Conservation (phyloP, 495 filamentous ascomycete species). For the Oidiodendron maius region DNA sequence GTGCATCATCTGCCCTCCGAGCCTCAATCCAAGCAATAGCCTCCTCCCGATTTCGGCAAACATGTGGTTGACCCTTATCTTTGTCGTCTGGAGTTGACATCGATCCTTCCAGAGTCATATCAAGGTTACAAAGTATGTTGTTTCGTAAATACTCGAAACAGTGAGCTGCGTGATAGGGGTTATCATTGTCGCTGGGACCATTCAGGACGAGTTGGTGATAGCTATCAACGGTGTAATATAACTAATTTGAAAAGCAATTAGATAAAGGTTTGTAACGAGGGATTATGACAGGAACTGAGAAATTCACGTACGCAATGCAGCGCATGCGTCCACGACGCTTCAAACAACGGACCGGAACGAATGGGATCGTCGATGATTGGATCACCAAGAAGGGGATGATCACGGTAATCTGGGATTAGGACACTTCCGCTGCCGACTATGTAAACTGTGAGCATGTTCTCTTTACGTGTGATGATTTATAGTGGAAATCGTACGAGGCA, state of each 20-base stretch:
- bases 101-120: slow-evolving; percentile 28
- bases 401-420: slow-evolving; percentile 21
- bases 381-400: slow-evolving; percentile 25
- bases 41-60: slow-evolving; percentile 25
- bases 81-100: slow-evolving; percentile 18
- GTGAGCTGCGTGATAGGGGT: slow-evolving; percentile 25
- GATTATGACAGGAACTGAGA: background rate
- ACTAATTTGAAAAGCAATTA: slow-evolving; percentile 2
- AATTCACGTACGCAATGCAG: slow-evolving; percentile 23
- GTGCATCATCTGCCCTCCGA: slow-evolving; percentile 27
- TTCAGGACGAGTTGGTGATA: slow-evolving; percentile 26
- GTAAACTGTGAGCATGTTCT: background rate
- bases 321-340: slow-evolving; percentile 28
- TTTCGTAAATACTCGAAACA: slow-evolving; percentile 29
- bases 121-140: slow-evolving; percentile 24
- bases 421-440: slow-evolving; percentile 25
- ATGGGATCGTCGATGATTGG: slow-evolving; percentile 26
- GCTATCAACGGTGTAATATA: slow-evolving; percentile 26
- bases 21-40: slow-evolving; percentile 27
- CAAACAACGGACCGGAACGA: slow-evolving; percentile 23
- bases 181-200: slow-evolving; percentile 18
- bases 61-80: slow-evolving; percentile 24
- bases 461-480: background rate
- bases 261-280: background rate
- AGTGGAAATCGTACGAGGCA: slow-evolving; percentile 18